Evolutionary conservation across 352 stramenopile species (phyloP).

Genomic region (Phytophthora megakarya): DNA sequence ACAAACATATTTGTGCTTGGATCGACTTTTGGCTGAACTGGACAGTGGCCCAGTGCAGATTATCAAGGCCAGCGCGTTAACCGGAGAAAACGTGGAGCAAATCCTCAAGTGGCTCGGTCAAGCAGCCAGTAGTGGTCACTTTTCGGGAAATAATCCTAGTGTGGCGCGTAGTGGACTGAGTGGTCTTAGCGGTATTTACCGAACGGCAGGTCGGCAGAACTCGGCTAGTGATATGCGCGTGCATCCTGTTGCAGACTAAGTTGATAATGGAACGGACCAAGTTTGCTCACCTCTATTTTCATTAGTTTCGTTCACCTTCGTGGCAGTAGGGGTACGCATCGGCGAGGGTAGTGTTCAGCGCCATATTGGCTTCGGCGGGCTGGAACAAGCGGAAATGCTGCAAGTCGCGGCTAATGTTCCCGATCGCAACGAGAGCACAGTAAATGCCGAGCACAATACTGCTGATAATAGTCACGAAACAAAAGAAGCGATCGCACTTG

Average conservation of each 20-base stretch:
- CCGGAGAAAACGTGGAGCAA: conserved; percentile 59
- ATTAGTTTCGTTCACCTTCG: conserved; percentile 65
- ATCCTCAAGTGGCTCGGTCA: conserved; percentile 66
- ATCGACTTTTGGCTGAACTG: conserved; percentile 44
- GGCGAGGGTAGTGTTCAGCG: conserved; percentile 17
- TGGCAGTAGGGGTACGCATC: conserved; percentile 68
- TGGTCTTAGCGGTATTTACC: conserved; percentile 26
- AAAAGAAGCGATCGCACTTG: conserved; percentile 53
- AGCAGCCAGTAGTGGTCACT: conserved; percentile 22
- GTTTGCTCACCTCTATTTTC: not conserved
- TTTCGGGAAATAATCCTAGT: conserved; percentile 25
- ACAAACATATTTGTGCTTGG: conserved; percentile 56
- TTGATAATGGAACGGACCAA: too few species aligned
- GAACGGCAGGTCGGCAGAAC: conserved; percentile 21
- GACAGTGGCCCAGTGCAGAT: conserved; percentile 51
- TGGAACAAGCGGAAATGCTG: conserved; percentile 57
- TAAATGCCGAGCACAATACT: conserved; percentile 59
- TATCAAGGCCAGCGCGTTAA: conserved; percentile 63
- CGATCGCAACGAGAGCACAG: conserved; percentile 49
- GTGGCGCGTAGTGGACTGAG: conserved; percentile 16
- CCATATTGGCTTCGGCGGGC: conserved; percentile 29
- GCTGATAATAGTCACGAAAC: conserved; percentile 58
- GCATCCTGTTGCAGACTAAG: conserved; percentile 36
- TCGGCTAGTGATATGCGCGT: conserved; percentile 34
- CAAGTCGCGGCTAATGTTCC: conserved; percentile 61